phyloP scores from a whole-genome alignment of 192 early-diverging fungal genomes.

The Umbelopsis sp. region DNA sequence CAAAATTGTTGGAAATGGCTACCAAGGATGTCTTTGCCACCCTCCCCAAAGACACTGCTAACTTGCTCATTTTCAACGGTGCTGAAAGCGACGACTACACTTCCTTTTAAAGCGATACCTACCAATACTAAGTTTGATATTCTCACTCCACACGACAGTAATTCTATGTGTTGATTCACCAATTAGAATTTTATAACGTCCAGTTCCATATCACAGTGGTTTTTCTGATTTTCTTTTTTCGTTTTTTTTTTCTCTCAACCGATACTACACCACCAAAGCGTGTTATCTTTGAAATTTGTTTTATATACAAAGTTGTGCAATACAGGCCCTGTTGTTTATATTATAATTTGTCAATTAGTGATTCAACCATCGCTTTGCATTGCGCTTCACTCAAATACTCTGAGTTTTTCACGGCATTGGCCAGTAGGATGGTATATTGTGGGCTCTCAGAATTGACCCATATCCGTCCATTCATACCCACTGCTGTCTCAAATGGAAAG shows the following conservation, averaged over 20 bases:
- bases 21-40: slow-evolving; percentile 64
- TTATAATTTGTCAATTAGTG: slow-evolving; percentile 27
- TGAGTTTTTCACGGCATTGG: slow-evolving; percentile 73
- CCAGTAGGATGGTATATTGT: slow-evolving; percentile 64
- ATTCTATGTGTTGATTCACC: too few species aligned
- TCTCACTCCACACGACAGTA: too few species aligned
- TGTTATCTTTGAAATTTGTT: slow-evolving; percentile 7
- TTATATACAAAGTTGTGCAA: slow-evolving; percentile 11
- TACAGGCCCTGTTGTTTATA: background rate
- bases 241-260: too few species aligned
- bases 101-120: too few species aligned
- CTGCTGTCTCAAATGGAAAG: slow-evolving; percentile 84
- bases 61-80: slow-evolving; percentile 72
- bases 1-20: slow-evolving; percentile 58
- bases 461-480: slow-evolving; percentile 93
- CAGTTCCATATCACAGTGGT: too few species aligned
- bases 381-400: slow-evolving; percentile 67
- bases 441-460: slow-evolving; percentile 81
- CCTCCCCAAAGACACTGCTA: slow-evolving; percentile 61
- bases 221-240: too few species aligned
- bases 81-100: background rate
- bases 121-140: too few species aligned
- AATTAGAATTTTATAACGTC: too few species aligned
- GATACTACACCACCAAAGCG: too few species aligned
- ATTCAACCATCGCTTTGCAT: slow-evolving; percentile 50